Evolutionary conservation across 345 rosid species (phyloP), one percentile per base, ranked within the genome.

Genomic region (Gossypium arboreum): DNA sequence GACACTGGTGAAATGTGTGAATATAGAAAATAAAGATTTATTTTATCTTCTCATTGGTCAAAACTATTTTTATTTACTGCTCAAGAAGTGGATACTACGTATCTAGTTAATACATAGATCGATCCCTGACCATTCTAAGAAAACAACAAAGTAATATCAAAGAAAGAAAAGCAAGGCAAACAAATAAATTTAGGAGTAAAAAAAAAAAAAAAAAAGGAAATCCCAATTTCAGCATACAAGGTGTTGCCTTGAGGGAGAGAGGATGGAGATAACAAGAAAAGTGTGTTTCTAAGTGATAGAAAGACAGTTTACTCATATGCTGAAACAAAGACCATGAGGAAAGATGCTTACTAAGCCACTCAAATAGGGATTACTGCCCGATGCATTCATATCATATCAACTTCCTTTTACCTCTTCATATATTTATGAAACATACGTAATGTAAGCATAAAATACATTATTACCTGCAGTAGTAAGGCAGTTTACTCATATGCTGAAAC

Each of bases 401-500:
- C 27, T n/a, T 58, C 48, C 12, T 59, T 45, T 73, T 25, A 9
- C 60, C 57, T 27, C 27, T 58, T 47, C 56, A 61, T 73, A 12
- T 47, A 29, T 45, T 60, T 51, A 5, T 73, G 17, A 48, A 73
- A 73, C 45, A 73, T 15, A 4, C 11, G 20, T 50, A 22, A 25
- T 10, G 66, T 10, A 34, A 16, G 29, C 48, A 6, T 34, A 50
- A 68, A 55, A 52, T 59, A 44, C 8, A 16, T 63, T 57, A 74
- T 60, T 81, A 94, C 98, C 98, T 92, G 98, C 90, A 94, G 75
- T 41, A 94, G 74, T 76, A 44, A 6, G 5, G 22, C 34, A 66
- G 8, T 18, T 66, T 66, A 20, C 47, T 56, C 13, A 12, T 2
- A 29, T 39, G 25, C 41, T 55, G 64, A 39, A 54, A 71, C 18